These are phyloP conservation scores for Citrus trifoliata DNA, from an alignment of 345 rosid species.

Conservation along the genomic window DNA sequence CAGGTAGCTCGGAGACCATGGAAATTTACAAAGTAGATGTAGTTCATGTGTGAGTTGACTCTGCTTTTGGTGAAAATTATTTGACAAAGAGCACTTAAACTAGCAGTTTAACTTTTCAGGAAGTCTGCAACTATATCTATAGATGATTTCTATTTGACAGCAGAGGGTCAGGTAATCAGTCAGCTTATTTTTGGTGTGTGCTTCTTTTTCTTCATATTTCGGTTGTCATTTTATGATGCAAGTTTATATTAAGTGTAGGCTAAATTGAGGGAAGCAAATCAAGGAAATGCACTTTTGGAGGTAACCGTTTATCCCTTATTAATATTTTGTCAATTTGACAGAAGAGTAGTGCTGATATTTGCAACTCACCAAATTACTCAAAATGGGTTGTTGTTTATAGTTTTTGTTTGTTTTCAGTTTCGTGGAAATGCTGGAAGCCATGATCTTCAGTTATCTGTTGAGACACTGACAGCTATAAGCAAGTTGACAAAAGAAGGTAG, in stretches of 20 bases:
- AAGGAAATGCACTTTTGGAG: constrained; percentile 85
- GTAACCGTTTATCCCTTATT: constrained; percentile 27
- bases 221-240: constrained; percentile 15
- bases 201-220: constrained; percentile 8
- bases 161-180: constrained; percentile 69
- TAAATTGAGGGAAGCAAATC: constrained; percentile 63
- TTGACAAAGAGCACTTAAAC: neutral
- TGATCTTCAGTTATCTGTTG: constrained; percentile 83
- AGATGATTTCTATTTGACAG: constrained; percentile 93
- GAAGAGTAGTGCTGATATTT: neutral
- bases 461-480: constrained; percentile 53
- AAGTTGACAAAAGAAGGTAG: constrained; percentile 76
- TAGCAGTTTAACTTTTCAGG: constrained; percentile 40
- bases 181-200: constrained; percentile 5
- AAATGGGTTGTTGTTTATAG: neutral
- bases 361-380: neutral
- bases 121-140: constrained; percentile 80
- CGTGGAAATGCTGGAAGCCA: constrained; percentile 99
- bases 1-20: constrained; percentile 45
- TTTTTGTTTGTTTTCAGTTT: constrained; percentile 34
- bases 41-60: constrained; percentile 7
- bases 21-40: constrained; percentile 4
- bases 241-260: constrained; percentile 42
- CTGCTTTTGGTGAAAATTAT: neutral
- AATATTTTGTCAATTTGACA: neutral